These are phyloP conservation scores for Fusarium duplospermum DNA, from an alignment of 2,329 filamentous ascomycete genomes.

Conservation along the genomic window DNA sequence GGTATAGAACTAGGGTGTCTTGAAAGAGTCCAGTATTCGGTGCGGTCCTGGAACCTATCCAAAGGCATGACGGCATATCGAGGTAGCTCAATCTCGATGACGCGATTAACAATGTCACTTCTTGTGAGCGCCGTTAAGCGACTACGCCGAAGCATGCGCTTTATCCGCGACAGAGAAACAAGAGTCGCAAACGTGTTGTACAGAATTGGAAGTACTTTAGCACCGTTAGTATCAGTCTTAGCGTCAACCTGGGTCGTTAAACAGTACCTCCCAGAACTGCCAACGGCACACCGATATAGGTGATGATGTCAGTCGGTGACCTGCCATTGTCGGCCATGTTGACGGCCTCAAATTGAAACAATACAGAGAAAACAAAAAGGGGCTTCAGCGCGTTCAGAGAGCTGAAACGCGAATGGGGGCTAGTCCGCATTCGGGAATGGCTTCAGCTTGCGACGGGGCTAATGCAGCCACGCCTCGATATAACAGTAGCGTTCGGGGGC, in stretches of 20 bases:
- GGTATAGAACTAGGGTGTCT: constrained; percentile 64
- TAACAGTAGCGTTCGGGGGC: not conserved
- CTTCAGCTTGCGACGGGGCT: not conserved
- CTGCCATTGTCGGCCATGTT: constrained; percentile 48
- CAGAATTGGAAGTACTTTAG: constrained; percentile 68
- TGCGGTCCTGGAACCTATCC: constrained; percentile 63
- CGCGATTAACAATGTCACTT: constrained; percentile 72
- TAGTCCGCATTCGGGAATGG: constrained; percentile 19
- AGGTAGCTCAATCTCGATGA: constrained; percentile 75
- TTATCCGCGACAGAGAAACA: constrained; percentile 69
- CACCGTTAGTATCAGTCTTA: constrained; percentile 1
- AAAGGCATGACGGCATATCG: constrained; percentile 72
- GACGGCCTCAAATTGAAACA: not conserved
- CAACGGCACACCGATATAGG: constrained; percentile 68
- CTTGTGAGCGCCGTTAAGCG: constrained; percentile 70
- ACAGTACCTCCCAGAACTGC: constrained; percentile 62
- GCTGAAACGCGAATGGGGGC: constrained; percentile 14
- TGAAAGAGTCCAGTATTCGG: constrained; percentile 69
- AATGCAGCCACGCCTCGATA: constrained; percentile 8
- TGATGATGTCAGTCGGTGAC: constrained; percentile 63
- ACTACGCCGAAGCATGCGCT: constrained; percentile 66
- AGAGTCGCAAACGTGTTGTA: constrained; percentile 73
- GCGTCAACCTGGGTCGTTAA: too few relatives aligned
- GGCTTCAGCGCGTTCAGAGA: constrained; percentile 1
- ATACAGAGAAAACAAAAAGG: constrained; percentile 1